Base-by-base conservation (phyloP, 305 asterid species). In the Fraxinus sp. region DNA sequence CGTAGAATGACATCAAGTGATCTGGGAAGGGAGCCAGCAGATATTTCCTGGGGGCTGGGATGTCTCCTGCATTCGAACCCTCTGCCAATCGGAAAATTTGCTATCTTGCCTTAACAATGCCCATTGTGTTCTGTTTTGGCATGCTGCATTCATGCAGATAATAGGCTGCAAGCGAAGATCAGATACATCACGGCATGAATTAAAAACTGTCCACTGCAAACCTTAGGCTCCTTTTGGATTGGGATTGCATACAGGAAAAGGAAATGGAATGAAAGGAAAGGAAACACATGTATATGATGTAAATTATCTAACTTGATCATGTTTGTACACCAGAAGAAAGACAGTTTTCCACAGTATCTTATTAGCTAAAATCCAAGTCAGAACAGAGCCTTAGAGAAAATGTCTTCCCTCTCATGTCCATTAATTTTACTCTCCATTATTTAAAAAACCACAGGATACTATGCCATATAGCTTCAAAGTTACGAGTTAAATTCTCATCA, bases 41-140 rank as follows among this genome's bases (percentile, higher is more conserved):
- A 98, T 89, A 96, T 94, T 89, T 96, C 99, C 26, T 24, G 26
- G 26, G 0, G 26, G 26, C 80, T 91, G 90, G 36, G 99, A 93
- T 79, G 95, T 89, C 88, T 96, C 99, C 91, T 96, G 99, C 98
- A 94, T 93, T 36, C 98, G 89, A 16, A 94, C 98, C 86, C 99
- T 96, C 88, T 96, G 99, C 99, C 99, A 96, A 82, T 96, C 99
- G 16, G 98, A 93, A 86, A 96, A 96, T 86, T 94, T 94, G 91
- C 99, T 96, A 46, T 96, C 99, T 86, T 96, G 98, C 88, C 99
- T 92, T 78, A 96, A 85, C 87, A 96, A 89, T 64, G 97, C 99
- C 99, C 99, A 96, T 70, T 80, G 94, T 70, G 88, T 78, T 85
- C 94, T 85, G 87, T 91, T 96, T 71, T 91, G 95, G 85, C 98